These are phyloP conservation scores for Lichtheimia corymbifera DNA, from an alignment of 371 early-diverging fungal species.

Conservation along the genomic window DNA sequence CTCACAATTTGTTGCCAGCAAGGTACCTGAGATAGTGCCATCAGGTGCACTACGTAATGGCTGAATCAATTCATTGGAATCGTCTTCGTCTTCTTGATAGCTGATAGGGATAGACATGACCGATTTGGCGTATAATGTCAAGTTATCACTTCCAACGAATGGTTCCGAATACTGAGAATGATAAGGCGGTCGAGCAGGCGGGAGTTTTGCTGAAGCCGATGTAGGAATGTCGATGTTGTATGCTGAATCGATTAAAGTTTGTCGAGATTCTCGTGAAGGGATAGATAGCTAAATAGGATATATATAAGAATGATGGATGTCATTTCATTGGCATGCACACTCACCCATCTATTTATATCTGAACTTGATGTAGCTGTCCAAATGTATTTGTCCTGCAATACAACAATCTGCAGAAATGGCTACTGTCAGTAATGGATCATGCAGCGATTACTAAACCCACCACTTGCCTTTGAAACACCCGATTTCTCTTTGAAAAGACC, in stretches of 20 bases:
- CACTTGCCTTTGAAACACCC: constrained; percentile 75
- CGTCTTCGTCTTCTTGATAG: constrained; percentile 46
- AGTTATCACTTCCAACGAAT: constrained; percentile 36
- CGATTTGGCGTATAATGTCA: constrained; percentile 49
- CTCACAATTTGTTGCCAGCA: background rate
- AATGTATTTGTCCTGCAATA: constrained; percentile 77
- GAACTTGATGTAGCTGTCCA: constrained; percentile 92
- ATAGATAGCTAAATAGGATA: constrained; percentile 51
- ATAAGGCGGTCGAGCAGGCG: constrained; percentile 35
- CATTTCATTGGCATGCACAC: background rate
- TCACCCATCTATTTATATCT: constrained; percentile 83
- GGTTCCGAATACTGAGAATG: constrained; percentile 29
- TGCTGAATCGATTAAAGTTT: constrained; percentile 45
- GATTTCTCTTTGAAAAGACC: constrained; percentile 83
- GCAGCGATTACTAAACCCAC: background rate
- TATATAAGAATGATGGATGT: too few relatives aligned
- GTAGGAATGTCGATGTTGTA: constrained; percentile 47
- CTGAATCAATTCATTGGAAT: constrained; percentile 35
- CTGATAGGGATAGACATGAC: constrained; percentile 55
- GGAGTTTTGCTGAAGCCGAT: constrained; percentile 44
- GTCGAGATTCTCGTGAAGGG: constrained; percentile 48
- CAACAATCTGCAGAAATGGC: constrained; percentile 55
- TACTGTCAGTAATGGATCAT: background rate
- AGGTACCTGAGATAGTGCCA: constrained; percentile 34
- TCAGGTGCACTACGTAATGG: constrained; percentile 47